Evolutionary conservation across 129 eudicot species (phyloP).

Genomic region (Centrapalus pauciflorus): DNA sequence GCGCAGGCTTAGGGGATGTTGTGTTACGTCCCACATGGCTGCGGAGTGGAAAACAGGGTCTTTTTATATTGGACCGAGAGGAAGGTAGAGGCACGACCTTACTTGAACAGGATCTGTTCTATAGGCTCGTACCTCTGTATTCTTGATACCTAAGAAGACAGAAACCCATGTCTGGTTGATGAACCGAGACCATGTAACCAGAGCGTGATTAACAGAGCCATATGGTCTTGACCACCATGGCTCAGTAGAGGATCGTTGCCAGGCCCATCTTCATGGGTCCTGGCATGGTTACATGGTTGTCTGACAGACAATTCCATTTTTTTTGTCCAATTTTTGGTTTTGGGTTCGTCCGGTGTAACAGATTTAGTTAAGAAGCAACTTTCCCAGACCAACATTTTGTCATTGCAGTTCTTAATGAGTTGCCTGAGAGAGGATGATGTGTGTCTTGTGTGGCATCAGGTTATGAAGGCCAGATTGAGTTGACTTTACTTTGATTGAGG

Average conservation of each 20-base stretch:
- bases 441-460: too few relatives aligned
- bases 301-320: background rate
- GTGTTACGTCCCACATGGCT: background rate
- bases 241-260: background rate
- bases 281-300: background rate
- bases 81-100: background rate
- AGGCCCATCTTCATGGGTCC: background rate
- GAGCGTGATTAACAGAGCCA: background rate
- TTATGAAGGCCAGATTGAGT: too few relatives aligned
- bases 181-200: conserved; percentile 7
- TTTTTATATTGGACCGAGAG: background rate
- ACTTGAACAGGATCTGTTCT: conserved; percentile 13
- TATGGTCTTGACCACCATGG: background rate
- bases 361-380: too few relatives aligned
- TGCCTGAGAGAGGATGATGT: too few relatives aligned
- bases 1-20: too few relatives aligned
- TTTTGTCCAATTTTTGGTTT: too few relatives aligned
- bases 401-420: too few relatives aligned
- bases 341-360: too few relatives aligned
- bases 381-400: too few relatives aligned
- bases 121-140: conserved; percentile 83
- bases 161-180: conserved; percentile 60
- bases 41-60: background rate
- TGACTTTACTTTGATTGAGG: too few relatives aligned
- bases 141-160: conserved; percentile 70